Percentiles rank a stretch among this genome's conserved stretches.
These are phyloP conservation scores for Phaeoacremonium minimum DNA, from an alignment of 2,329 filamentous ascomycete genomes.

Conservation along the genomic window DNA sequence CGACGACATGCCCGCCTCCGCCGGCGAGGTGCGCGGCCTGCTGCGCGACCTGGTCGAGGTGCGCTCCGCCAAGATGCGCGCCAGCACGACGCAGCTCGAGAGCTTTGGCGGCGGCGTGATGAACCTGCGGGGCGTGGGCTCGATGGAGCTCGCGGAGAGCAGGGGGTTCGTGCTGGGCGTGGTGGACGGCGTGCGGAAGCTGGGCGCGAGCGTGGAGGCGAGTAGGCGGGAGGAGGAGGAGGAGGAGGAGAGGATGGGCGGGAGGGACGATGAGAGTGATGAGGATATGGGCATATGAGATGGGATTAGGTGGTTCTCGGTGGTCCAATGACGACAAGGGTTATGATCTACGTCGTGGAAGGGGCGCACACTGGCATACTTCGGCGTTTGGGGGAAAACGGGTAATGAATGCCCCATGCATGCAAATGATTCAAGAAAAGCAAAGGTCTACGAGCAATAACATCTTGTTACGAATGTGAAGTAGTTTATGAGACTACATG, in stretches of 20 bases:
- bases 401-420: too few species aligned
- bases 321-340: too few species aligned
- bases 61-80: constrained; percentile 81
- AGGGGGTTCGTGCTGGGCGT: constrained; percentile 80
- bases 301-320: too few species aligned
- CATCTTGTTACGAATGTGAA: too few species aligned
- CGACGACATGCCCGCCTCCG: constrained; percentile 69
- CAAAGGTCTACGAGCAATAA: too few species aligned
- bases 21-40: constrained; percentile 70
- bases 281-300: constrained; percentile 43
- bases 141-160: constrained; percentile 88
- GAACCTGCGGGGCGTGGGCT: constrained; percentile 70
- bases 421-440: too few species aligned
- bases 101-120: constrained; percentile 68
- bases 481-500: too few species aligned
- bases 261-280: constrained; percentile 55
- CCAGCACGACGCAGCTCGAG: constrained; percentile 68
- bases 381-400: too few species aligned
- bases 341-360: too few species aligned
- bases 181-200: constrained; percentile 80
- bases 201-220: constrained; percentile 77
- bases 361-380: too few species aligned
- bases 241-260: constrained; percentile 51
- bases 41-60: constrained; percentile 83
- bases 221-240: constrained; percentile 72